phyloP scores from a whole-genome alignment of 164 flowering plant species.

The Euptelea pleiosperma region DNA sequence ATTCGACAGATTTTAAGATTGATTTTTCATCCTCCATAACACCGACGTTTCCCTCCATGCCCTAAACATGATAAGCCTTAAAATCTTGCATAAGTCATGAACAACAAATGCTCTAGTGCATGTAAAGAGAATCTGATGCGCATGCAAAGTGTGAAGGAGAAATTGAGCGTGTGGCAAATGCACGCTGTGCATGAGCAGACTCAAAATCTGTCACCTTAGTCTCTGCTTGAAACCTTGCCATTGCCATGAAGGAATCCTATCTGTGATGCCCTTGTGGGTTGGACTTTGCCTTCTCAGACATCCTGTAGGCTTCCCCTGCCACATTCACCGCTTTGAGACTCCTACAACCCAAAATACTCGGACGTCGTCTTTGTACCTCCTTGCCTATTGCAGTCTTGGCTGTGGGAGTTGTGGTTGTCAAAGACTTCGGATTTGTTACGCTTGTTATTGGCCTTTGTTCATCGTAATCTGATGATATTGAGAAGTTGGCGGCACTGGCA shows the following conservation, averaged over 20 bases:
- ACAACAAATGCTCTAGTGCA: conserved; percentile 1
- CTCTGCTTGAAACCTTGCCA: conserved; percentile 37
- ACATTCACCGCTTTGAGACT: conserved; percentile 52
- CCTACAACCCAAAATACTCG: conserved; percentile 41
- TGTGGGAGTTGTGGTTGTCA: conserved; percentile 4
- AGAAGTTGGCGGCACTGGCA: conserved; percentile 65
- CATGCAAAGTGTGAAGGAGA: conserved; percentile 15
- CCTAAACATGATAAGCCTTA: too few relatives aligned
- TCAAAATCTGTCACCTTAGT: conserved; percentile 26
- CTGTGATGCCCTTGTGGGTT: conserved; percentile 11
- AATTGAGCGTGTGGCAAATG: conserved; percentile 12
- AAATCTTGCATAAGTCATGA: background rate
- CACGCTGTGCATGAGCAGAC: conserved; percentile 15
- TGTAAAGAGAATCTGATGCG: conserved; percentile 24
- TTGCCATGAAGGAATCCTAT: conserved; percentile 21
- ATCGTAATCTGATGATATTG: conserved; percentile 35
- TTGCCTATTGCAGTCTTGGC: conserved; percentile 11
- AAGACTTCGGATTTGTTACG: background rate
- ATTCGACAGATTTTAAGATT: too few relatives aligned
- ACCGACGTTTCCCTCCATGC: too few relatives aligned
- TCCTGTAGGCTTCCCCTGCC: conserved; percentile 36
- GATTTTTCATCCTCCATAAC: background rate
- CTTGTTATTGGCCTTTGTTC: conserved; percentile 17
- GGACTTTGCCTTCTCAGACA: conserved; percentile 12
- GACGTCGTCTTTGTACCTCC: conserved; percentile 18